These are phyloP conservation scores for Huiozyma naganishii DNA, from an alignment of 805 yeast species.

Conservation along the genomic window DNA sequence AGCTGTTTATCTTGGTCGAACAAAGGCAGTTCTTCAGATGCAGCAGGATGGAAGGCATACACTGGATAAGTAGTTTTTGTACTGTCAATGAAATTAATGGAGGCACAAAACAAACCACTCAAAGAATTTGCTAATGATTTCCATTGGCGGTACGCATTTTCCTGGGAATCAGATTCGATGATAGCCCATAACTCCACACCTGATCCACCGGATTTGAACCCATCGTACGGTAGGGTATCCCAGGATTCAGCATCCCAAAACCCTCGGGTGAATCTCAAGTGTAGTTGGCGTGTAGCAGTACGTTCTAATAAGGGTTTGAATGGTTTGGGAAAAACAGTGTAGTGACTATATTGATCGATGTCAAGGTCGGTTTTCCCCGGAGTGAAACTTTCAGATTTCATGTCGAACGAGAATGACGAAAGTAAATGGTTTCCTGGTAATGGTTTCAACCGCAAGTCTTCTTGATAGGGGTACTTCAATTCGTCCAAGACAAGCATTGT, in stretches of 20 bases:
- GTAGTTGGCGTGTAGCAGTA: constrained; percentile 64
- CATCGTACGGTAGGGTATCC: constrained; percentile 73
- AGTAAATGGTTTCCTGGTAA: constrained; percentile 61
- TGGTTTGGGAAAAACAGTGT: constrained; percentile 66
- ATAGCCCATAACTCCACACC: constrained; percentile 93
- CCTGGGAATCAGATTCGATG: constrained; percentile 50
- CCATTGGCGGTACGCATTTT: constrained; percentile 60
- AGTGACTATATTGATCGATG: constrained; percentile 33
- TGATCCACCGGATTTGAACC: constrained; percentile 73
- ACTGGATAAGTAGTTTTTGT: constrained; percentile 64
- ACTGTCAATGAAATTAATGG: constrained; percentile 77
- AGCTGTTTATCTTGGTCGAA: constrained; percentile 29
- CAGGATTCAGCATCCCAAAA: constrained; percentile 87
- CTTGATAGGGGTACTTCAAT: constrained; percentile 41
- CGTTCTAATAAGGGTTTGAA: constrained; percentile 64
- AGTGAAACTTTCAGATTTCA: constrained; percentile 40
- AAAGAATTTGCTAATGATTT: constrained; percentile 55
- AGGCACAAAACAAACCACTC: constrained; percentile 91
- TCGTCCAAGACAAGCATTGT: not conserved
- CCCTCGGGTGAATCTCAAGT: constrained; percentile 83
- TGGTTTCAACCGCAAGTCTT: constrained; percentile 53
- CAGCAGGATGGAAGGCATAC: constrained; percentile 25
- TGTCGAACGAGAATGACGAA: constrained; percentile 59
- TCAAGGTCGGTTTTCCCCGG: constrained; percentile 16
- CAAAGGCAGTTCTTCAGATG: constrained; percentile 16